phyloP scores from a whole-genome alignment of 805 yeast species.

The Candida ascalaphidarum region DNA sequence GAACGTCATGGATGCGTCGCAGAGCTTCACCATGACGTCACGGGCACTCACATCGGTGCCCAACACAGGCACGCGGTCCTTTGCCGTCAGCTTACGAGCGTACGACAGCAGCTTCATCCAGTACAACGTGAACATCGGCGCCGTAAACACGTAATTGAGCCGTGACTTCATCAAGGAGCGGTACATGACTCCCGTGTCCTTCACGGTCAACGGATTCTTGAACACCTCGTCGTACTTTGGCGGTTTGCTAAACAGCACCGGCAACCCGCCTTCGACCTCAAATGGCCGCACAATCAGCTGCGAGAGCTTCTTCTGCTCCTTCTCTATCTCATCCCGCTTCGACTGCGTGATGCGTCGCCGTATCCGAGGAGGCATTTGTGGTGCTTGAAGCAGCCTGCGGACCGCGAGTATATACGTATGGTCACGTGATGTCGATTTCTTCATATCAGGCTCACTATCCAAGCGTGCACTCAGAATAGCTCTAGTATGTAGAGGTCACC shows the following conservation, averaged over 20 bases:
- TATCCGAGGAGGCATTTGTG: slow-evolving; percentile 38
- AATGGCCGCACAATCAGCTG: slow-evolving; percentile 48
- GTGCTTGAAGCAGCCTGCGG: too few relatives aligned
- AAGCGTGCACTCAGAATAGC: too few relatives aligned
- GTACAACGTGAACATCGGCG: slow-evolving; percentile 62
- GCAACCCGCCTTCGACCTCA: slow-evolving; percentile 55
- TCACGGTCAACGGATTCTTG: slow-evolving; percentile 57
- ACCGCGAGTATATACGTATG: too few relatives aligned
- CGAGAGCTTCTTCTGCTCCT: slow-evolving; percentile 28
- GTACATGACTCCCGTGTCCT: slow-evolving; percentile 67
- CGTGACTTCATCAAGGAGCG: slow-evolving; percentile 70
- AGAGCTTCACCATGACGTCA: slow-evolving; percentile 82
- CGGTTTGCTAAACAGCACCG: slow-evolving; percentile 58
- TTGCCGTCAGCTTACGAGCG: slow-evolving; percentile 30
- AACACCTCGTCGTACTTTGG: slow-evolving; percentile 47
- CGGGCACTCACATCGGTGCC: slow-evolving; percentile 46
- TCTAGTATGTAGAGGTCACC: too few relatives aligned
- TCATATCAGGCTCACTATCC: too few relatives aligned
- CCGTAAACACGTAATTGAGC: slow-evolving; percentile 46
- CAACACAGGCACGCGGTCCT: slow-evolving; percentile 23
- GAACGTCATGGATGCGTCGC: slow-evolving; percentile 61
- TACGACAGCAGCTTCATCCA: slow-evolving; percentile 71
- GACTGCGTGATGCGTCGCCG: slow-evolving; percentile 37
- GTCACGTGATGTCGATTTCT: too few relatives aligned
- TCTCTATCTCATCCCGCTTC: slow-evolving; percentile 31